Evolutionary conservation across 2,329 filamentous ascomycete genomes (phyloP), one percentile per base, ranked within the genome.

Genomic region (Paecilomyces formosus): DNA sequence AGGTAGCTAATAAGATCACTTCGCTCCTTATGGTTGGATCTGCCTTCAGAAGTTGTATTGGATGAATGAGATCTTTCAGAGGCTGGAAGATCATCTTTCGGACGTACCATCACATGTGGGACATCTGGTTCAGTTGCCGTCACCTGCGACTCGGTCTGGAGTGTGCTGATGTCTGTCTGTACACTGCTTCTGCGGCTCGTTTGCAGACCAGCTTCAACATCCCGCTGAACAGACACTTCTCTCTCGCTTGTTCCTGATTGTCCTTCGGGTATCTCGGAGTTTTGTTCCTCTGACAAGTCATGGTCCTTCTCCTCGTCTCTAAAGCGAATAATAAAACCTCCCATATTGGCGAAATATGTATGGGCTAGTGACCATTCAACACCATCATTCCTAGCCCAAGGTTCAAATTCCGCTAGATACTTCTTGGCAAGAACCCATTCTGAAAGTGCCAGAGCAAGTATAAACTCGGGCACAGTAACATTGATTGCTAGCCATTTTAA

Each of bases 271-370:
- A 8, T 30, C 8, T 30, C 30, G 8, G 30, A 31, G 30, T 9
- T 31, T 9, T 9, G 5, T 31, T 31, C 30, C 30, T 31, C 30
- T 31, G 30, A 31, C 56, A 57, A 4, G 39, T 45, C 6, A 24
- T 55, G 15, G 9, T 55, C 21, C 55, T 58, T 13, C 51, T 33
- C 33, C 52, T 28, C 8, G 51, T 54, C 15, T 56, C 31, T 49
- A 28, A 24, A 62, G 53, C 15, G 35, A 18, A 45, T 45, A 13
- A 61, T 53, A 53, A 63, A 61, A 26, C 61, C 60, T n/a, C 54
- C 24, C 59, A 61, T 63, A 24, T 60, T 61, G 12, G 61, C 61
- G 56, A 56, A 61, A 51, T 54, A 61, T 2, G 45, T 55, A 55
- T 63, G 61, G 15, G 57, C 55, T 26, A 56, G 53, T 7, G 55